Base-by-base conservation (phyloP, 2,329 filamentous ascomycete species). In the Nannizziopsis barbatae region DNA sequence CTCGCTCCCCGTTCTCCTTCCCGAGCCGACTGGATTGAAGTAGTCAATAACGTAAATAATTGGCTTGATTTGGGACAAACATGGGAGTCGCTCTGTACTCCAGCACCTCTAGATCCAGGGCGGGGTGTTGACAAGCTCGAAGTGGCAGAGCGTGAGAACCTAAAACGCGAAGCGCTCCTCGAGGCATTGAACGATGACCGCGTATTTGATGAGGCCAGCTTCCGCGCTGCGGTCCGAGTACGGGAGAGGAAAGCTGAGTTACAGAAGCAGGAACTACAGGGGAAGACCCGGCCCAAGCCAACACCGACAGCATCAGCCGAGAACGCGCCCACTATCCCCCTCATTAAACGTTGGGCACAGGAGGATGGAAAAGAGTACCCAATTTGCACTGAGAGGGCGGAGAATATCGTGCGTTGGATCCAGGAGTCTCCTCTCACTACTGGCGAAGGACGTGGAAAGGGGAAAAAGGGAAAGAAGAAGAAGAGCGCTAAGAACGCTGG, bases 11-110 rank as follows among this genome's bases (percentile, higher is more conserved):
- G 83, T 43, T 83, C 79, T 2, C 80, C 84, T 1, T 80, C 84
- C 1, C 79, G 84, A 45, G 77, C 81, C 2, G 86, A 93, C 65
- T 93, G 86, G 86, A 78, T 83, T 42, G 84, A 90, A 64, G 73
- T 90, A 0, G 64, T 92, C 8, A 75, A 80, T 0, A 75, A 78
- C 27, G 74, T 76, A 0, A 73, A 78, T 31, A 84, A 86, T 59
- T 87, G 82, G 81, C 73, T 90, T 45, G 73, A 76, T 5, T 72
- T 92, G 7, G 62, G 65, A 1, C 66, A 74, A 2, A 72, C 73
- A 1, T 92, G 86, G 86, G 84, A 89, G 53, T 70, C 68, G 1
- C 74, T 92, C 4, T 90, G 85, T 57, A 68, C 74, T 0, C 77
- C 79, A 0, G 73, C 75, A 2, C 76, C 77, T 1, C 64, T 81